These are phyloP conservation scores for Fomitopsis schrenkii DNA, from an alignment of 1,284 basidiomycete genomes.

Conservation along the genomic window DNA sequence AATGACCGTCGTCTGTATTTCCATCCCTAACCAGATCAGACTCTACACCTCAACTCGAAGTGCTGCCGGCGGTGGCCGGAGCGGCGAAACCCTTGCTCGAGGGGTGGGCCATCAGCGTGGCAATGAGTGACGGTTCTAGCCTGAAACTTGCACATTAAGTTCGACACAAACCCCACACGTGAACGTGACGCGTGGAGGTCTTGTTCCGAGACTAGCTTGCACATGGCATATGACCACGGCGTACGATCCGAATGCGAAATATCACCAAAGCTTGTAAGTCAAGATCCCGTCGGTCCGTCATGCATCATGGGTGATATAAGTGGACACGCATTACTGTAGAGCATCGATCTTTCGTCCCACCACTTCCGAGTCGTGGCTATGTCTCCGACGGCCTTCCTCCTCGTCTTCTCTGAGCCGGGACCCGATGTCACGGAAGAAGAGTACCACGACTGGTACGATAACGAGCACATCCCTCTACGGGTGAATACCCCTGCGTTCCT, in stretches of 20 bases:
- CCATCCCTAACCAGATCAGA: too few relatives aligned
- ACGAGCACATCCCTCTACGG: constrained; percentile 60
- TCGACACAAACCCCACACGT: too few relatives aligned
- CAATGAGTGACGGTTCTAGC: too few relatives aligned
- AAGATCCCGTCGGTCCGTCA: not conserved
- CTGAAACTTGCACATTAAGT: too few relatives aligned
- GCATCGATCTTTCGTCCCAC: not conserved
- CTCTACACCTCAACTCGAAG: too few relatives aligned
- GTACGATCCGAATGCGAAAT: not conserved
- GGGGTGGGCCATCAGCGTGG: too few relatives aligned
- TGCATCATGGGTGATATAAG: not conserved
- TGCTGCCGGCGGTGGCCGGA: too few relatives aligned
- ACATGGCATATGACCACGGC: too few relatives aligned
- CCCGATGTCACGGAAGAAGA: constrained; percentile 22
- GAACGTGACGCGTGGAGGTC: too few relatives aligned
- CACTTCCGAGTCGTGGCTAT: not conserved
- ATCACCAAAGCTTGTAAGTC: not conserved
- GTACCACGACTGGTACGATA: constrained; percentile 55
- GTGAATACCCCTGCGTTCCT: constrained; percentile 48
- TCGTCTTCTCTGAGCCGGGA: constrained; percentile 28
- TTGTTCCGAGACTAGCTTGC: too few relatives aligned
- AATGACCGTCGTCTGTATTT: too few relatives aligned
- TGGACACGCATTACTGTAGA: not conserved
- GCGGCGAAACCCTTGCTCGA: too few relatives aligned
- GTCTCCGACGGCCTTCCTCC: constrained; percentile 22